Percentiles rank a stretch among this genome's conserved stretches.
These are phyloP conservation scores for Marchantia polymorpha DNA, from an alignment of 225 moss, liverwort and hornwort genomes.

Conservation along the genomic window DNA sequence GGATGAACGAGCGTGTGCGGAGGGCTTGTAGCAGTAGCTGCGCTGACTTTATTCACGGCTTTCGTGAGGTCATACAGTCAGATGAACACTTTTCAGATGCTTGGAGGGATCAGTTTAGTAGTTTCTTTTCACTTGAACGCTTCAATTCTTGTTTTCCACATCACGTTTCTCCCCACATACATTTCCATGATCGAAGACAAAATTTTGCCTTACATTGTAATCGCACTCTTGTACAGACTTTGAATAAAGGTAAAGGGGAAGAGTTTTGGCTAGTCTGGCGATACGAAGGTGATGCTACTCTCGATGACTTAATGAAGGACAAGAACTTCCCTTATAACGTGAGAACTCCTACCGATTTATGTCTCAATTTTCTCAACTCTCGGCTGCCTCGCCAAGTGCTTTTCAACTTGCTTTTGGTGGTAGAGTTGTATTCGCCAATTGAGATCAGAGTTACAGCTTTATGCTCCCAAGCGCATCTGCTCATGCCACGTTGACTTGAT, in stretches of 20 bases:
- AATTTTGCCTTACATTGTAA: background rate
- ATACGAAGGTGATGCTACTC: constrained; percentile 89
- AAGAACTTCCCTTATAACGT: constrained; percentile 94
- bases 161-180: background rate
- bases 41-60: constrained; percentile 90
- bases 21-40: constrained; percentile 91
- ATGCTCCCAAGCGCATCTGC: background rate
- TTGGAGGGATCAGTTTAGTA: background rate
- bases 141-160: background rate
- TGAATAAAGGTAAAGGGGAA: constrained; percentile 70
- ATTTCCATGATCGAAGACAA: background rate
- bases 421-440: background rate
- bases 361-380: background rate
- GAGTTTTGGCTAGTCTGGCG: constrained; percentile 98
- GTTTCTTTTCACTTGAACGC: background rate
- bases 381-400: background rate
- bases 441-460: background rate
- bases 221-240: constrained; percentile 14
- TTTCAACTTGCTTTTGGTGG: background rate
- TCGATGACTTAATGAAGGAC: constrained; percentile 68
- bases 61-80: constrained; percentile 50
- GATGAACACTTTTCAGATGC: background rate
- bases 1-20: constrained; percentile 99
- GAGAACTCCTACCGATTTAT: background rate
- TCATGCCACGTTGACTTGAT: background rate